Evolutionary conservation across 257 asterid species (phyloP).

Genomic region (Primulina eburnea): DNA sequence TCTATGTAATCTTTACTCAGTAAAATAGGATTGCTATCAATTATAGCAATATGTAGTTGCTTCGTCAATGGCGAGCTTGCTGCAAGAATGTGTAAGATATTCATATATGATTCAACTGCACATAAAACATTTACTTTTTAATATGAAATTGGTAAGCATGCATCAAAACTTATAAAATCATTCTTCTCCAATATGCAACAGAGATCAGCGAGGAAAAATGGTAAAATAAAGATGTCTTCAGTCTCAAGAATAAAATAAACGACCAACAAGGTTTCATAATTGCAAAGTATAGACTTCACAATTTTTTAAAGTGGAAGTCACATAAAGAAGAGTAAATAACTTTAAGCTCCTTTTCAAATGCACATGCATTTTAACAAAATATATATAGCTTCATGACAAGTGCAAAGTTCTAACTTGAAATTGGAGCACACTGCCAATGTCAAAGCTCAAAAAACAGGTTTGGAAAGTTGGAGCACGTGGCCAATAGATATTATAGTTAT

Average conservation of each 20-base stretch:
- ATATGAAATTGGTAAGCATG: slow-evolving; percentile 15
- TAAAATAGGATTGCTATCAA: slow-evolving; percentile 94
- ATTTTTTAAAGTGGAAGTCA: background rate
- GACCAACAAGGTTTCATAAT: background rate
- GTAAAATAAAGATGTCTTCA: background rate
- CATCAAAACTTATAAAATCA: slow-evolving; percentile 1
- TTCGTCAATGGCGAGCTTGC: slow-evolving; percentile 79
- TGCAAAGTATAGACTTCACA: slow-evolving; percentile 2
- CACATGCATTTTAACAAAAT: background rate
- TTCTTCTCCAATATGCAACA: background rate
- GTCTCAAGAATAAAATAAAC: background rate
- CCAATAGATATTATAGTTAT: too few relatives aligned
- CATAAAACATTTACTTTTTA: background rate
- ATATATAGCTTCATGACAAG: slow-evolving; percentile 3
- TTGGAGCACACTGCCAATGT: background rate
- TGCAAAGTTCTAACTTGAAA: background rate
- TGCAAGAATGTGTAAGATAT: slow-evolving; percentile 41
- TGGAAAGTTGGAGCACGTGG: too few relatives aligned
- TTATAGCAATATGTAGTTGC: slow-evolving; percentile 70
- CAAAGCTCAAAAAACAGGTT: slow-evolving; percentile 4
- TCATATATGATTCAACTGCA: slow-evolving; percentile 3
- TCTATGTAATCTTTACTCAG: slow-evolving; percentile 43
- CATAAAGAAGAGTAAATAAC: slow-evolving; percentile 1
- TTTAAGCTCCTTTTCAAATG: slow-evolving; percentile 3
- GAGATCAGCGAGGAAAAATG: background rate